phyloP scores from a whole-genome alignment of 257 asterid species.

The Phtheirospermum japonicum region DNA sequence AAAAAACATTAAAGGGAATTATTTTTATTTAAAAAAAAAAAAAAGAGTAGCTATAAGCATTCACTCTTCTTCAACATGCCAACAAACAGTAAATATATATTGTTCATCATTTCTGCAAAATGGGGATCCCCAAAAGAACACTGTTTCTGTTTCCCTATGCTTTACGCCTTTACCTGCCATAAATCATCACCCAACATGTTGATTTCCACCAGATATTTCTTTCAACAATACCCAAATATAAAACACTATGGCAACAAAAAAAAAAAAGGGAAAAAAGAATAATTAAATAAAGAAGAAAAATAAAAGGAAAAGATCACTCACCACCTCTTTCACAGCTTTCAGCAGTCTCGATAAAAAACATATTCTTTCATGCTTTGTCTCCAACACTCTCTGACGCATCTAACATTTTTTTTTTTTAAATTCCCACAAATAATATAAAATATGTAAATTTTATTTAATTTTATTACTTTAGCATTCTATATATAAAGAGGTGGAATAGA shows the following conservation, averaged over 20 bases:
- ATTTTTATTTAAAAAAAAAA: too few species aligned
- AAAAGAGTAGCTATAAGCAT: too few species aligned
- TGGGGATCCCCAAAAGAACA: slow-evolving; percentile 31
- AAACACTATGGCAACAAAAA: neutral
- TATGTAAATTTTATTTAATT: neutral
- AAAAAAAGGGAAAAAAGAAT: neutral
- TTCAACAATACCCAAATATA: slow-evolving; percentile 25
- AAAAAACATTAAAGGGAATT: too few species aligned
- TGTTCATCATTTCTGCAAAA: slow-evolving; percentile 29
- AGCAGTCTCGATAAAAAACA: slow-evolving; percentile 45
- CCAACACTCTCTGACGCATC: slow-evolving; percentile 26
- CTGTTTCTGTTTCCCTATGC: slow-evolving; percentile 33
- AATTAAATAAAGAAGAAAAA: neutral
- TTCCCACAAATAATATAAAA: neutral
- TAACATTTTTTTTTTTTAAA: neutral
- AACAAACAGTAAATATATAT: too few species aligned
- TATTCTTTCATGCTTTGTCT: slow-evolving; percentile 42
- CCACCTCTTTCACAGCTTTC: slow-evolving; percentile 48
- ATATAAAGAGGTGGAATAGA: slow-evolving; percentile 13
- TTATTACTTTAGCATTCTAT: slow-evolving; percentile 10
- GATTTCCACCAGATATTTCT: slow-evolving; percentile 27
- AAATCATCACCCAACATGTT: slow-evolving; percentile 37
- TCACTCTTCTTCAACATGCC: too few species aligned
- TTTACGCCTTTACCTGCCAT: slow-evolving; percentile 31
- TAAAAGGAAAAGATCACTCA: neutral